Conservation (phyloP, 371 early-diverging fungal species). For the Mucor piriformis region DNA sequence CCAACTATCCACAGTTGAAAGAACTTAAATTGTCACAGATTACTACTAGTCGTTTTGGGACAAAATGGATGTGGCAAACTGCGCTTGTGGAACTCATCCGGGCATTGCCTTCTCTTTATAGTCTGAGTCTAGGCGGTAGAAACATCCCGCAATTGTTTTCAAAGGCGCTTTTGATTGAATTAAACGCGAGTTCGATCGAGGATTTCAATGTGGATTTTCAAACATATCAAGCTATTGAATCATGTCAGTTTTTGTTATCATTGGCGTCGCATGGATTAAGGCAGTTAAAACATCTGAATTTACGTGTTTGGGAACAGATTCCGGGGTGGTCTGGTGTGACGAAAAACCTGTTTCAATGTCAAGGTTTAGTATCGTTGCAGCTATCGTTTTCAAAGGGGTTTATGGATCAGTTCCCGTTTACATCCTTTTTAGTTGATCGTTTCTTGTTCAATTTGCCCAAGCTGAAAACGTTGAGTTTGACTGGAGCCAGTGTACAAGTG, state of each 20-base stretch:
- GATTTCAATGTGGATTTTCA: conserved; percentile 16
- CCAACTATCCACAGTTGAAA: conserved; percentile 11
- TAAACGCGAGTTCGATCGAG: conserved; percentile 7
- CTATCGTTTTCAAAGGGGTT: conserved; percentile 12
- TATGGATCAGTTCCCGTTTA: conserved; percentile 20
- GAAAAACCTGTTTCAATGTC: conserved; percentile 15
- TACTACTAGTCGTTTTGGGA: conserved; percentile 15
- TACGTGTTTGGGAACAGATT: conserved; percentile 23
- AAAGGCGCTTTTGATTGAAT: conserved; percentile 1
- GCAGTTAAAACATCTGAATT: conserved; percentile 4
- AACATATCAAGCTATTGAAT: conserved; percentile 22
- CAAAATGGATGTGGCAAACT: conserved; percentile 27
- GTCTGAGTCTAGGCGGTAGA: conserved; percentile 14
- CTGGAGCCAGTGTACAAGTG: conserved; percentile 21
- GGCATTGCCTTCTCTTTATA: conserved; percentile 4
- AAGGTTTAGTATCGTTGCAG: conserved; percentile 13
- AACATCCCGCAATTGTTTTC: conserved; percentile 17
- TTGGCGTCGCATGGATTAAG: conserved; percentile 1
- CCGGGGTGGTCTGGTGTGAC: conserved; percentile 24
- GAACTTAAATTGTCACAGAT: conserved; percentile 8
- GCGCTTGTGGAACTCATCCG: conserved; percentile 12
- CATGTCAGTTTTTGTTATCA: conserved; percentile 21
- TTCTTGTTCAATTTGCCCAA: conserved; percentile 10
- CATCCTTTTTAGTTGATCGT: conserved; percentile 22
- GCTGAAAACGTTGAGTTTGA: conserved; percentile 8